Evolutionary conservation across 2,329 filamentous ascomycete species (phyloP).

Genomic region (Ophiosphaerella herpotricha): DNA sequence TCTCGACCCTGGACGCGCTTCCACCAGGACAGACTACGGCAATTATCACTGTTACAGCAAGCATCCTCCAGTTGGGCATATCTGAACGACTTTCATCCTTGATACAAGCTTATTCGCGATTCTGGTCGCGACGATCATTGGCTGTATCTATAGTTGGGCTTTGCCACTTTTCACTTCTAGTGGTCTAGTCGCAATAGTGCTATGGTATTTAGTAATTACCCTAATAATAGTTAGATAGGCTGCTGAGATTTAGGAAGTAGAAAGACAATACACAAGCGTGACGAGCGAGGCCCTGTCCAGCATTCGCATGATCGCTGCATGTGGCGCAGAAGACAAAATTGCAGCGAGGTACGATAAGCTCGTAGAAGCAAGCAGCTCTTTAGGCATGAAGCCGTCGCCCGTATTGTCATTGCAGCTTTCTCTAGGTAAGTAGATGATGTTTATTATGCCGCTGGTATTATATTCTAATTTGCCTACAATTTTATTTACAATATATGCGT

Average conservation of each 20-base stretch:
- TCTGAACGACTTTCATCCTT: conserved; percentile 33
- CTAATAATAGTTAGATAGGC: conserved; percentile 20
- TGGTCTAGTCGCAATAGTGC: conserved; percentile 25
- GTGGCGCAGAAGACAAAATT: conserved; percentile 27
- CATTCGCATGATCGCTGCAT: conserved; percentile 30
- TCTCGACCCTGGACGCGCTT: conserved; percentile 30
- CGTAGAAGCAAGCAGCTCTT: conserved; percentile 5
- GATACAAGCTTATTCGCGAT: conserved; percentile 30
- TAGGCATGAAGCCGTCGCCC: conserved; percentile 18
- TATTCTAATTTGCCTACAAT: conserved; percentile 8
- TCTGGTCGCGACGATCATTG: conserved; percentile 25
- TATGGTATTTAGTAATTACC: conserved; percentile 26
- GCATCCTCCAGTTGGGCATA: conserved; percentile 33
- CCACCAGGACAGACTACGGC: conserved; percentile 33
- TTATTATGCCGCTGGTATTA: background rate
- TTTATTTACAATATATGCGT: conserved; percentile 31
- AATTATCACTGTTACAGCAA: conserved; percentile 34
- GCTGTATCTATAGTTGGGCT: conserved; percentile 33
- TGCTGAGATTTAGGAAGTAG: conserved; percentile 19
- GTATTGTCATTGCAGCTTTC: conserved; percentile 25
- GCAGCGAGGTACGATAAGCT: conserved; percentile 12
- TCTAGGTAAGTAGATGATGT: conserved; percentile 12
- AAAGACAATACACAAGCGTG: conserved; percentile 22
- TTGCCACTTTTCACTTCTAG: conserved; percentile 31
- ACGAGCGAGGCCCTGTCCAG: conserved; percentile 22